These are phyloP conservation scores for Colletotrichum sp. DNA, from an alignment of 2,329 filamentous ascomycete species.

Conservation along the genomic window DNA sequence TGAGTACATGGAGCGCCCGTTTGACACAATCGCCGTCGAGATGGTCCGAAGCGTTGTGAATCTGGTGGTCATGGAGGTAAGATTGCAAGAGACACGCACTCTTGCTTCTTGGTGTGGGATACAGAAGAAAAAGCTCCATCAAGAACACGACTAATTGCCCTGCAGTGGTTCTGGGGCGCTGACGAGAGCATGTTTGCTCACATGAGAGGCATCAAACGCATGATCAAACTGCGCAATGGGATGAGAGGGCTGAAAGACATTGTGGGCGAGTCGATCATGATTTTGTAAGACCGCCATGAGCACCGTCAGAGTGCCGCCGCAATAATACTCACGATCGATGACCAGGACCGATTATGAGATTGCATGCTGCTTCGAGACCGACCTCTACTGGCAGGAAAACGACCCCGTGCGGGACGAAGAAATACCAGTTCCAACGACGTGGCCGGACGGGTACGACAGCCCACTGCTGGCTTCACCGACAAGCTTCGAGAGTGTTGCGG, in stretches of 20 bases:
- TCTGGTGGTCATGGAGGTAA: slow-evolving; percentile 33
- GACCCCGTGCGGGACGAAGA: slow-evolving; percentile 12
- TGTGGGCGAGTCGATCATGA: slow-evolving; percentile 24
- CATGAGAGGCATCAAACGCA: slow-evolving; percentile 32
- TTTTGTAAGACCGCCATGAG: neutral
- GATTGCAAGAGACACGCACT: neutral
- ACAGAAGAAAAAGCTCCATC: rapidly evolving
- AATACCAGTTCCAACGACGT: slow-evolving; percentile 16
- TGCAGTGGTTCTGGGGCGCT: slow-evolving; percentile 27
- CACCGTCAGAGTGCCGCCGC: neutral
- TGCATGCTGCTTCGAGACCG: slow-evolving; percentile 32
- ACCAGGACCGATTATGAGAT: slow-evolving; percentile 34
- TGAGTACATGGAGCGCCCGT: slow-evolving; percentile 23
- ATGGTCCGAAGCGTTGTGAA: slow-evolving; percentile 31
- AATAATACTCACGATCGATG: neutral
- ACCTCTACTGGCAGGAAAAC: slow-evolving; percentile 27
- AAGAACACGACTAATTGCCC: neutral
- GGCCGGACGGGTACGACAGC: slow-evolving; percentile 26
- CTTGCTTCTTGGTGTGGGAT: neutral
- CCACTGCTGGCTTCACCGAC: slow-evolving; percentile 26
- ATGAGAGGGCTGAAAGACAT: slow-evolving; percentile 28
- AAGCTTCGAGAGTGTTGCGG: slow-evolving; percentile 19
- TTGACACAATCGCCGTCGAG: slow-evolving; percentile 27
- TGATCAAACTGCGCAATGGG: slow-evolving; percentile 29
- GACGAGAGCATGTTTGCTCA: slow-evolving; percentile 34